phyloP scores from a whole-genome alignment of 352 stramenopile species.

The Pythium chondricola region DNA sequence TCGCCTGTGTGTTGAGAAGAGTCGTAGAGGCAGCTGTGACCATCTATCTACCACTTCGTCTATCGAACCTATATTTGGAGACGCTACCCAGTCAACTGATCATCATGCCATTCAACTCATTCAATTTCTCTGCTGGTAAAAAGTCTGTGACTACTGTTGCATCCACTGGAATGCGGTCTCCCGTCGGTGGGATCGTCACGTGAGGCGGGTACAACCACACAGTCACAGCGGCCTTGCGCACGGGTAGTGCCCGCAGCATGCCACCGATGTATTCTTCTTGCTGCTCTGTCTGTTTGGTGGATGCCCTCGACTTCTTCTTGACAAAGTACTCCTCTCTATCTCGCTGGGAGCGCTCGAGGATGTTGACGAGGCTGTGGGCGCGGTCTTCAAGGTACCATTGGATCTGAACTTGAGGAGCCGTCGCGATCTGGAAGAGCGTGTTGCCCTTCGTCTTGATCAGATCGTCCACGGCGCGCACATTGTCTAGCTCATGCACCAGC shows the following conservation, averaged over 20 bases:
- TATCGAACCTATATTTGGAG: conserved; percentile 17
- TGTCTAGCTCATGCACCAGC: conserved; percentile 44
- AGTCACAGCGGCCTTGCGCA: conserved; percentile 47
- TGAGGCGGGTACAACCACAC: conserved; percentile 72
- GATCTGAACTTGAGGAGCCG: conserved; percentile 26
- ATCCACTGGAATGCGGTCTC: conserved; percentile 42
- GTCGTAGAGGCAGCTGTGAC: background rate
- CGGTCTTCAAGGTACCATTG: conserved; percentile 63
- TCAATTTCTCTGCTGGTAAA: conserved; percentile 18
- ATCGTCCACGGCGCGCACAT: conserved; percentile 28
- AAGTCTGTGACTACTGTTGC: conserved; percentile 39
- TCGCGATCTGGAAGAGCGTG: conserved; percentile 17
- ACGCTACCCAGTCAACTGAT: background rate
- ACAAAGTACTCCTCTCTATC: conserved; percentile 23
- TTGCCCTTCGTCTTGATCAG: conserved; percentile 36
- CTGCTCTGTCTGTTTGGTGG: conserved; percentile 1
- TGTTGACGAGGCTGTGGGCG: conserved; percentile 36
- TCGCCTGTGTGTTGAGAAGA: too few relatives aligned
- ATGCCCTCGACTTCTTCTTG: background rate
- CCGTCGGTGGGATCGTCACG: conserved; percentile 50
- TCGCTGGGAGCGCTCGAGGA: conserved; percentile 24
- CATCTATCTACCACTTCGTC: background rate
- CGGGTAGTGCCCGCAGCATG: conserved; percentile 42
- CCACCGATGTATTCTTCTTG: conserved; percentile 22
- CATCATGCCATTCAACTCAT: background rate